Evolutionary conservation across 257 asterid genomes (phyloP).

Genomic region (Cinchona pubescens): DNA sequence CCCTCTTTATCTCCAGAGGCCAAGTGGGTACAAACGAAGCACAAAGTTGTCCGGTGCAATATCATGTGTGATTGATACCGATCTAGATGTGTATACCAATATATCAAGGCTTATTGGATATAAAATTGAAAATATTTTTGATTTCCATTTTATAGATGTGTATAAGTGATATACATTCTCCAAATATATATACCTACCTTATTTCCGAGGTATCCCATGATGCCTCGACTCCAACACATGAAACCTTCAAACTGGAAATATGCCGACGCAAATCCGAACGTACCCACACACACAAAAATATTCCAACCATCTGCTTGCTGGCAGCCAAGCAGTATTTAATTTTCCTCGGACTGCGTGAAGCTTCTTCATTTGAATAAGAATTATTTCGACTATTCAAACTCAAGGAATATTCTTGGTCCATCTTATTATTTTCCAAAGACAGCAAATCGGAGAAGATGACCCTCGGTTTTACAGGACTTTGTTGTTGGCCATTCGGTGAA

Average conservation of each 20-base stretch:
- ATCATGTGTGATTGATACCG: constrained; percentile 76
- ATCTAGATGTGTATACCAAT: too few species aligned
- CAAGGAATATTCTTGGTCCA: constrained; percentile 13
- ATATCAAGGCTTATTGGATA: too few species aligned
- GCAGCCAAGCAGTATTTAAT: constrained; percentile 51
- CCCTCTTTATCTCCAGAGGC: constrained; percentile 82
- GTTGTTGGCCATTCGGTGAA: constrained; percentile 11
- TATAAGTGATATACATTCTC: background rate
- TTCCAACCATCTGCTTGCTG: constrained; percentile 82
- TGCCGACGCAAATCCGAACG: constrained; percentile 47
- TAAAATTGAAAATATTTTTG: too few species aligned
- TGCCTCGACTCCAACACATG: constrained; percentile 70
- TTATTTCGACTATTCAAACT: constrained; percentile 13
- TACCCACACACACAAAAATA: constrained; percentile 63
- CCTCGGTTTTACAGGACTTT: constrained; percentile 27
- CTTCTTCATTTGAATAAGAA: constrained; percentile 21
- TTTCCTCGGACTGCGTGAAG: constrained; percentile 7
- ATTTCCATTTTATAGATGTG: background rate
- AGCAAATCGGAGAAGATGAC: constrained; percentile 52
- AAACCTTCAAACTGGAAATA: constrained; percentile 51
- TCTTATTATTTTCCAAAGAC: constrained; percentile 31
- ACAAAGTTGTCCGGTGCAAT: constrained; percentile 42
- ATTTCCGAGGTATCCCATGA: constrained; percentile 87
- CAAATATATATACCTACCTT: constrained; percentile 37
- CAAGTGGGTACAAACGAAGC: constrained; percentile 88